Percentiles rank a stretch among this genome's conserved stretches.
phyloP scores from a whole-genome alignment of 1,284 basidiomycete species.

The Volvariella surrecta region DNA sequence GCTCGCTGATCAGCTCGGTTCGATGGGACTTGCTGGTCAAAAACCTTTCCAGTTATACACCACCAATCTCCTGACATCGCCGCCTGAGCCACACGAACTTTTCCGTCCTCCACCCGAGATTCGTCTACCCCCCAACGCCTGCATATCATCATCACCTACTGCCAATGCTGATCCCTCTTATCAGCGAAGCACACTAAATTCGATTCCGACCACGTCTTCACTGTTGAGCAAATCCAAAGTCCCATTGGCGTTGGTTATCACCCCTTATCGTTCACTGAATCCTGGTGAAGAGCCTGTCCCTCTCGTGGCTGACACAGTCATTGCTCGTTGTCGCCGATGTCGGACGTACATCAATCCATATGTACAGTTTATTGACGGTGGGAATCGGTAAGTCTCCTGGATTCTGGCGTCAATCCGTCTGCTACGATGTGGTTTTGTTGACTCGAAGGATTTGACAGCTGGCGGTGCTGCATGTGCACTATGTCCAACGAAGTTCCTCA shows the following conservation, averaged over 20 bases:
- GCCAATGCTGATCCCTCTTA: slow-evolving; percentile 89
- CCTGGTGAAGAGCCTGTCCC: slow-evolving; percentile 78
- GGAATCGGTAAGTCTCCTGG: slow-evolving; percentile 60
- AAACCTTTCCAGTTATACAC: slow-evolving; percentile 73
- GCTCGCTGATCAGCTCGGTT: slow-evolving; percentile 78
- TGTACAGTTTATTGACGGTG: slow-evolving; percentile 97
- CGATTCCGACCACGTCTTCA: slow-evolving; percentile 89
- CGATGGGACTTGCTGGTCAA: slow-evolving; percentile 74
- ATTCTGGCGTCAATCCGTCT: not conserved
- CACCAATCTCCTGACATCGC: slow-evolving; percentile 83
- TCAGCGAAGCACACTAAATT: slow-evolving; percentile 88
- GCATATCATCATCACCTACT: slow-evolving; percentile 72
- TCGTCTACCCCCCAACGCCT: slow-evolving; percentile 76
- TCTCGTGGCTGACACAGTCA: slow-evolving; percentile 88
- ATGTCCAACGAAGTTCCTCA: slow-evolving; percentile 99
- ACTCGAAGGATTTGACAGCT: slow-evolving; percentile 34
- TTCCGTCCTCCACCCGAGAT: slow-evolving; percentile 82
- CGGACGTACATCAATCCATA: slow-evolving; percentile 99
- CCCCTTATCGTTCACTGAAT: slow-evolving; percentile 83
- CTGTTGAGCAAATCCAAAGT: slow-evolving; percentile 91
- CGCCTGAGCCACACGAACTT: slow-evolving; percentile 84
- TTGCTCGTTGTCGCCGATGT: slow-evolving; percentile 95
- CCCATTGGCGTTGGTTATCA: slow-evolving; percentile 86
- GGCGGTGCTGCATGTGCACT: slow-evolving; percentile 99
- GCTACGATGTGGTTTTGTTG: not conserved